A percentile compares a stretch with the other conserved stretches of the same genome.
These are phyloP conservation scores for Backusella tuberculispora DNA, from an alignment of 192 early-diverging fungal genomes.

Conservation along the genomic window DNA sequence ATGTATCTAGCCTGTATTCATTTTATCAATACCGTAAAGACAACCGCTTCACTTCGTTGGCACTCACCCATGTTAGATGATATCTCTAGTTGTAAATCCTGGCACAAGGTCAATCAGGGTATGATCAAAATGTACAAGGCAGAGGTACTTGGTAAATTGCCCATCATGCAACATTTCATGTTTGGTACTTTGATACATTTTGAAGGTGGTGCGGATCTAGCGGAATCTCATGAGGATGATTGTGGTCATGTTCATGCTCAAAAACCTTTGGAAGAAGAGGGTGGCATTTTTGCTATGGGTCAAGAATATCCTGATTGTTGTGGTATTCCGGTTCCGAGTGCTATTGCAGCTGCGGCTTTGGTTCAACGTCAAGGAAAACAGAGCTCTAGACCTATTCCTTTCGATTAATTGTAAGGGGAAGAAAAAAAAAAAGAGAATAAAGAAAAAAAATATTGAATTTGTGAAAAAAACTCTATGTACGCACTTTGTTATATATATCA, in stretches of 20 bases:
- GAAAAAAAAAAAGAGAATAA: not conserved
- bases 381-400: conserved; percentile 30
- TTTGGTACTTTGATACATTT: conserved; percentile 89
- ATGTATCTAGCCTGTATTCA: conserved; percentile 96
- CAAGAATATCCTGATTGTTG: conserved; percentile 82
- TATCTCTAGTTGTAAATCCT: conserved; percentile 87
- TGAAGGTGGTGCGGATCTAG: conserved; percentile 47
- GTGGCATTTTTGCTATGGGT: conserved; percentile 74
- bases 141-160: conserved; percentile 91
- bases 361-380: conserved; percentile 25
- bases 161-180: conserved; percentile 98
- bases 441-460: too few species aligned
- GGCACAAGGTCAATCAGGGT: conserved; percentile 91
- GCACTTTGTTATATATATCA: too few species aligned
- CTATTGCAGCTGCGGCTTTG: conserved; percentile 73
- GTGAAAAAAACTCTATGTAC: too few species aligned
- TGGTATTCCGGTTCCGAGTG: conserved; percentile 80
- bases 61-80: conserved; percentile 98
- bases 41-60: conserved; percentile 73
- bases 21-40: conserved; percentile 84
- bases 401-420: conserved; percentile 23
- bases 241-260: conserved; percentile 56
- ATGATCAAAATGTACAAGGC: conserved; percentile 97
- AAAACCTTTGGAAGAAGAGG: not conserved
- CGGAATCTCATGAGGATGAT: conserved; percentile 54